These are phyloP conservation scores for Pterocarpus santalinus DNA, from an alignment of 306 rosid species.

Conservation along the genomic window DNA sequence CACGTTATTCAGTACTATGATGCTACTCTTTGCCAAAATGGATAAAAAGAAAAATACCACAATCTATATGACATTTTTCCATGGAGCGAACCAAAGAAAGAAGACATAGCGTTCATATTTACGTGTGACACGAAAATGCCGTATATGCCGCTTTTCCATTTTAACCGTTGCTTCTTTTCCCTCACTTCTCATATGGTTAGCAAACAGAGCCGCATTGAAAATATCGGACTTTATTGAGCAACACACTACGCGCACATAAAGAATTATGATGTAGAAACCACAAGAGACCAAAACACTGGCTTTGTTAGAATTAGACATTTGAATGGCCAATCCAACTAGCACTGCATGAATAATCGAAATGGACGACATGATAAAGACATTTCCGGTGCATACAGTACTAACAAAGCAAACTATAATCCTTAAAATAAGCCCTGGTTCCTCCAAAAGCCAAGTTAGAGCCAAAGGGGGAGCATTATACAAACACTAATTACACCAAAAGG, in stretches of 20 bases:
- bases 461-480: slow-evolving; percentile 41
- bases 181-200: background rate
- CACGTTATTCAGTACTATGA: background rate
- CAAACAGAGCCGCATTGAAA: background rate
- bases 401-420: slow-evolving; percentile 18
- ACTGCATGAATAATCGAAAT: slow-evolving; percentile 33
- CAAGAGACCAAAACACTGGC: background rate
- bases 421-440: slow-evolving; percentile 14
- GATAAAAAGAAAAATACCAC: background rate
- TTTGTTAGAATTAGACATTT: slow-evolving; percentile 20
- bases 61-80: background rate
- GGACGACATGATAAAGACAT: slow-evolving; percentile 18
- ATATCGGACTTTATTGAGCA: background rate
- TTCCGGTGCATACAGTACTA: slow-evolving; percentile 23
- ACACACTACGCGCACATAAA: background rate
- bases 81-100: background rate
- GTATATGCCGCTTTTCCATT: no score
- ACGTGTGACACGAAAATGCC: background rate
- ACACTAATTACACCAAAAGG: slow-evolving; percentile 37
- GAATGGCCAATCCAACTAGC: slow-evolving; percentile 33
- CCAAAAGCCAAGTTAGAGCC: slow-evolving; percentile 41
- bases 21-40: background rate
- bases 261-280: background rate
- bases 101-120: background rate
- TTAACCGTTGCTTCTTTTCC: background rate